These are phyloP conservation scores for Coemansia pectinata DNA, from an alignment of 192 early-diverging fungal genomes.

Conservation along the genomic window DNA sequence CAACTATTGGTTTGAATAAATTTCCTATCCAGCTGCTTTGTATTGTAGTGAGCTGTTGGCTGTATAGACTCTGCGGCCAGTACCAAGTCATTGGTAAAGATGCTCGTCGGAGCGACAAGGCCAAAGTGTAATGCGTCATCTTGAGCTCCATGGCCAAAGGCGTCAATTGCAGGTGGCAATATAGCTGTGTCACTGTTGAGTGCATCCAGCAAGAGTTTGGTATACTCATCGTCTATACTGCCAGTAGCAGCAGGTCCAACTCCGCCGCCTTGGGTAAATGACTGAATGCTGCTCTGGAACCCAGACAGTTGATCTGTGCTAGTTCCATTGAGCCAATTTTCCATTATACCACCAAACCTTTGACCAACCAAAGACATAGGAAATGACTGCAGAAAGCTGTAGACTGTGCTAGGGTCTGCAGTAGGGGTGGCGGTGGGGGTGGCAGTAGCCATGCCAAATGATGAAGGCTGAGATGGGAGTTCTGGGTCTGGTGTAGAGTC, in stretches of 20 bases:
- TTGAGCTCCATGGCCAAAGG: not conserved
- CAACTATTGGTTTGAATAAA: not conserved
- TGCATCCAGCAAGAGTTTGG: constrained; percentile 12
- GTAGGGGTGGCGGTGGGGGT: not conserved
- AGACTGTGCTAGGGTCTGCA: no score
- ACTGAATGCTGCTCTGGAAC: not conserved
- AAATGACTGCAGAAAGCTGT: no score
- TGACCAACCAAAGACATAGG: not conserved
- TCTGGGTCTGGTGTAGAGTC: not conserved
- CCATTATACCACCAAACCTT: not conserved
- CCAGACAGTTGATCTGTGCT: not conserved
- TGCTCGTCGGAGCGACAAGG: not conserved
- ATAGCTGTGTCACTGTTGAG: not conserved
- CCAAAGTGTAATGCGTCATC: not conserved
- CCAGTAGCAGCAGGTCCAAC: not conserved
- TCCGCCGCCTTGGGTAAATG: not conserved
- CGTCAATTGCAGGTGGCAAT: not conserved
- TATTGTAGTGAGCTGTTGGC: not conserved
- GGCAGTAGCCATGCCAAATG: not conserved
- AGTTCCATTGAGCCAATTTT: not conserved
- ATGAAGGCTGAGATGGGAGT: not conserved
- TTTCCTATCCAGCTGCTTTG: not conserved
- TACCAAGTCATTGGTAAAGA: not conserved
- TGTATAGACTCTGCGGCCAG: not conserved
- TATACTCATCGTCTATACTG: constrained; percentile 1